A percentile compares a stretch with the other conserved stretches of the same genome.
These are phyloP conservation scores for Magnolia officinalis DNA, from an alignment of 164 flowering plant species.

Conservation along the genomic window DNA sequence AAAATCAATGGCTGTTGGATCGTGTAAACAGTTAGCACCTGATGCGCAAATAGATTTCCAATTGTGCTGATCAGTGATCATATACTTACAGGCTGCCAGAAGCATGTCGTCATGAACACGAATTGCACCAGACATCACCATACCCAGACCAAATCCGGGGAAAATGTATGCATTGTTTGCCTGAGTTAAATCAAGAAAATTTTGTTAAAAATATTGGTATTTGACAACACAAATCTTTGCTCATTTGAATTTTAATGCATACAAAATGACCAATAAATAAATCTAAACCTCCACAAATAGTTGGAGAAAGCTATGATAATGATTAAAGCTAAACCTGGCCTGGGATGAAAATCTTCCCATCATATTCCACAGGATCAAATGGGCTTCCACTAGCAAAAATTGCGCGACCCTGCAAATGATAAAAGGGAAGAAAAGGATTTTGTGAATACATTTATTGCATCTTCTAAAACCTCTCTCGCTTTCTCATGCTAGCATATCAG, in stretches of 20 bases:
- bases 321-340: constrained; percentile 59
- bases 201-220: neutral
- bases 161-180: constrained; percentile 94
- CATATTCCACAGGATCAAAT: constrained; percentile 79
- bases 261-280: neutral
- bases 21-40: neutral
- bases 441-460: neutral
- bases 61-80: neutral
- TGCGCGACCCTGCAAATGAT: constrained; percentile 67
- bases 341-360: constrained; percentile 60
- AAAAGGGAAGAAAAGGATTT: neutral
- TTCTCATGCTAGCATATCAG: neutral
- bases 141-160: constrained; percentile 93
- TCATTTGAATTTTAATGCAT: neutral
- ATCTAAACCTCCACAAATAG: neutral
- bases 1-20: no score
- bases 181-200: constrained; percentile 29
- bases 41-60: neutral
- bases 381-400: constrained; percentile 97
- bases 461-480: neutral
- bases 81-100: constrained; percentile 81
- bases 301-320: neutral
- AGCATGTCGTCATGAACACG: constrained; percentile 97
- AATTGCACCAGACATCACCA: constrained; percentile 88
- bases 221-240: neutral